These are phyloP conservation scores for Alternaria arborescens DNA, from an alignment of 2,329 filamentous ascomycete species.

Conservation along the genomic window DNA sequence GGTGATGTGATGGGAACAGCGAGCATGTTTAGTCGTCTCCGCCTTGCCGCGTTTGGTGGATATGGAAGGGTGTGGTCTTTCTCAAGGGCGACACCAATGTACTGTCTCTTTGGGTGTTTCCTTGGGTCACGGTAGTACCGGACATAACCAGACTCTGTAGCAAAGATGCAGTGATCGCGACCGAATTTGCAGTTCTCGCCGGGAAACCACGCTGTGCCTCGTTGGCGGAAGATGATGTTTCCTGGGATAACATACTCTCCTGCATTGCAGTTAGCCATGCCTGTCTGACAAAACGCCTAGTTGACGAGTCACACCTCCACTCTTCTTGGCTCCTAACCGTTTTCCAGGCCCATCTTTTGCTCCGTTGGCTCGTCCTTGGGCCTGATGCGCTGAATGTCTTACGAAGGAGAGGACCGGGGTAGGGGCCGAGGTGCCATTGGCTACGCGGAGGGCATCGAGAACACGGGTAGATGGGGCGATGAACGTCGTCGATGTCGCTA, in stretches of 20 bases:
- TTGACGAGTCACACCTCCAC: slow-evolving; percentile 68
- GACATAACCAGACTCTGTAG: slow-evolving; percentile 85
- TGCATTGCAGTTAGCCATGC: slow-evolving; percentile 46
- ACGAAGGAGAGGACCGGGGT: slow-evolving; percentile 57
- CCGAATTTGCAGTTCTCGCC: slow-evolving; percentile 96
- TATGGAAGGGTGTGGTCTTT: slow-evolving; percentile 82
- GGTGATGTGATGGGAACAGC: slow-evolving; percentile 50
- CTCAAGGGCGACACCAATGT: slow-evolving; percentile 91
- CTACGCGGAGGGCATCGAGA: slow-evolving; percentile 42
- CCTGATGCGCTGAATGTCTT: slow-evolving; percentile 70
- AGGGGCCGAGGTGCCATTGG: slow-evolving; percentile 42
- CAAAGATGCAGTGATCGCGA: slow-evolving; percentile 94
- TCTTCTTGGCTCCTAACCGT: slow-evolving; percentile 93
- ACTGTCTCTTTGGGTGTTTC: slow-evolving; percentile 85
- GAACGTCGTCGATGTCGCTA: slow-evolving; percentile 31
- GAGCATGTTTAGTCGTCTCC: slow-evolving; percentile 78
- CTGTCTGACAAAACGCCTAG: neutral
- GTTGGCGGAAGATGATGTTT: slow-evolving; percentile 98
- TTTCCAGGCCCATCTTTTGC: slow-evolving; percentile 78
- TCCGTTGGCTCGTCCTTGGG: slow-evolving; percentile 74
- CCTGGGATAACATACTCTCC: slow-evolving; percentile 93
- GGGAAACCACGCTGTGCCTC: slow-evolving; percentile 91
- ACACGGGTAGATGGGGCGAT: slow-evolving; percentile 39
- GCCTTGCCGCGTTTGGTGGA: slow-evolving; percentile 75
- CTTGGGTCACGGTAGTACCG: slow-evolving; percentile 93